These are phyloP conservation scores for Cyclocybe cylindracea DNA, from an alignment of 768 basidiomycete species.

Conservation along the genomic window DNA sequence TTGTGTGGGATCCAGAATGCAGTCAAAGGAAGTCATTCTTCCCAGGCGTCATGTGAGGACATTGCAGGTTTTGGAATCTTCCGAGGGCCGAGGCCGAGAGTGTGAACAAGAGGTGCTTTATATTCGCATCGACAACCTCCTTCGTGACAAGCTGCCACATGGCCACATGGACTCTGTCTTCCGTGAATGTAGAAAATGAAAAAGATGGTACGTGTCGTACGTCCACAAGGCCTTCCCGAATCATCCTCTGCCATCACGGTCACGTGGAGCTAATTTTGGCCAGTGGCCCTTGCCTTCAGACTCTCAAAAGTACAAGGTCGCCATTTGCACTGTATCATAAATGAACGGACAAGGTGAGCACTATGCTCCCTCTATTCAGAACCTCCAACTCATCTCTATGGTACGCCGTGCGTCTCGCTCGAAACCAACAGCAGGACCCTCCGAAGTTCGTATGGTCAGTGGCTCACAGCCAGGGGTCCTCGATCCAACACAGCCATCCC, in stretches of 20 bases:
- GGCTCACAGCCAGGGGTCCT: slow-evolving; percentile 65
- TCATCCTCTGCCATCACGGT: neutral
- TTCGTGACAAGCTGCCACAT: too few relatives aligned
- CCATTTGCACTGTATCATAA: slow-evolving; percentile 5
- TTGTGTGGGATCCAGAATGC: slow-evolving; percentile 1
- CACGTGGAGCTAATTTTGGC: slow-evolving; percentile 12
- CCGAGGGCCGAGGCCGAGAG: neutral
- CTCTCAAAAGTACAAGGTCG: slow-evolving; percentile 17
- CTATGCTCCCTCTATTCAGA: neutral
- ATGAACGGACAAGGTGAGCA: slow-evolving; percentile 23
- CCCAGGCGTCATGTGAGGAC: slow-evolving; percentile 22
- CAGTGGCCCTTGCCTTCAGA: slow-evolving; percentile 1
- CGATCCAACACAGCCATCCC: slow-evolving; percentile 60
- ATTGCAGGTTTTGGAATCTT: slow-evolving; percentile 3
- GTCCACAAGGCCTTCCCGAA: neutral
- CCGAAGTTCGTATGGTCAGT: slow-evolving; percentile 24
- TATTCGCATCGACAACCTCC: too few relatives aligned
- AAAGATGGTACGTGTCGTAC: too few relatives aligned
- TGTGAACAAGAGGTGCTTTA: too few relatives aligned
- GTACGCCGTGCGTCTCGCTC: slow-evolving; percentile 10
- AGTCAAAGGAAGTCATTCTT: slow-evolving; percentile 5
- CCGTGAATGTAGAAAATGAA: too few relatives aligned
- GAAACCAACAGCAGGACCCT: slow-evolving; percentile 22
- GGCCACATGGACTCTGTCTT: too few relatives aligned
- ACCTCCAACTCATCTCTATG: slow-evolving; percentile 14